phyloP scores from a whole-genome alignment of 179 eudicot genomes.

The Corrigiola litoralis region DNA sequence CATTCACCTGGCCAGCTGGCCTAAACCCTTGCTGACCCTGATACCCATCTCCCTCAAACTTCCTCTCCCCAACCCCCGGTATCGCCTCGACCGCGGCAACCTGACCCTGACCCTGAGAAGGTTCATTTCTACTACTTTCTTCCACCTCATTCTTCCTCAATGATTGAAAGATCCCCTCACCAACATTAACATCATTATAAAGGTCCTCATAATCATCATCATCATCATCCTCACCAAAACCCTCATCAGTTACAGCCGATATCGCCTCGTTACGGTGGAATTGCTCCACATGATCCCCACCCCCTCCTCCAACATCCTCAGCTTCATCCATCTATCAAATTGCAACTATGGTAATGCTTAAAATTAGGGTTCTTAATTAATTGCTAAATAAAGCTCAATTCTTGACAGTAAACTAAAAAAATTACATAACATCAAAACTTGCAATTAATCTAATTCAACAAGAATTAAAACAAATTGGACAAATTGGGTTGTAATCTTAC shows the following conservation, averaged over 20 bases:
- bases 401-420: neutral
- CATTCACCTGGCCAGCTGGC: slow-evolving; percentile 24
- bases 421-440: neutral
- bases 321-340: slow-evolving; percentile 35
- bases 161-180: slow-evolving; percentile 68
- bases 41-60: slow-evolving; percentile 40
- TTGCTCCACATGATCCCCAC: slow-evolving; percentile 36
- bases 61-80: slow-evolving; percentile 33
- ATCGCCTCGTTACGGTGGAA: slow-evolving; percentile 46
- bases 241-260: slow-evolving; percentile 45
- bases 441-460: neutral
- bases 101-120: slow-evolving; percentile 16
- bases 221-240: slow-evolving; percentile 69
- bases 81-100: slow-evolving; percentile 22
- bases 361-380: slow-evolving; percentile 8
- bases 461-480: neutral
- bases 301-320: slow-evolving; percentile 36
- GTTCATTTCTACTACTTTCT: slow-evolving; percentile 22
- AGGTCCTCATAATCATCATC: slow-evolving; percentile 76
- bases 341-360: neutral
- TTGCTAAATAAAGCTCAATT: neutral
- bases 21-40: slow-evolving; percentile 42
- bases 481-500: too few relatives aligned
- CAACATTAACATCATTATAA: slow-evolving; percentile 83
- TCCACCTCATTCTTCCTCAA: slow-evolving; percentile 53